These are phyloP conservation scores for Hysterium pulicare DNA, from an alignment of 2,329 filamentous ascomycete genomes.

Conservation along the genomic window DNA sequence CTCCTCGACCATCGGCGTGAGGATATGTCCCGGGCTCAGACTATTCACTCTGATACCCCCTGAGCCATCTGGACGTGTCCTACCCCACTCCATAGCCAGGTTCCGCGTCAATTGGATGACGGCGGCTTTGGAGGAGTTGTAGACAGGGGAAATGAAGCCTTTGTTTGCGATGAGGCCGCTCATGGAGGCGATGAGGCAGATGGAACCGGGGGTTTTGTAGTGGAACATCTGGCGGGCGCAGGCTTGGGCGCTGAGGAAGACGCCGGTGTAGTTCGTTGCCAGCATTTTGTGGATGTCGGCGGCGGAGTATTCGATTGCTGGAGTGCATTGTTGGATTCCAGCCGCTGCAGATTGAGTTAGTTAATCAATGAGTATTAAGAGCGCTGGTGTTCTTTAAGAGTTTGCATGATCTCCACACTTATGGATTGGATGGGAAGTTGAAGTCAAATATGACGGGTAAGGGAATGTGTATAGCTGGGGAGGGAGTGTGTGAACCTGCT, in stretches of 20 bases:
- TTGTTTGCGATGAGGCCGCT: slow-evolving; percentile 58
- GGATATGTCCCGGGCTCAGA: slow-evolving; percentile 73
- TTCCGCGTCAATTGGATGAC: slow-evolving; percentile 68
- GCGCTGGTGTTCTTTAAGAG: too few species aligned
- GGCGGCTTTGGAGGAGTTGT: slow-evolving; percentile 73
- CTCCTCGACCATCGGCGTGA: slow-evolving; percentile 76
- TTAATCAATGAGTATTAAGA: not conserved
- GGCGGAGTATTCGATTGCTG: slow-evolving; percentile 70
- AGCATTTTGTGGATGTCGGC: slow-evolving; percentile 59
- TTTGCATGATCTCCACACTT: too few species aligned
- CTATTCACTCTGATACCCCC: slow-evolving; percentile 75
- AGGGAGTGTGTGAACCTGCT: slow-evolving; percentile 38
- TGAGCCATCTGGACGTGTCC: slow-evolving; percentile 43
- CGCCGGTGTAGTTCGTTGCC: slow-evolving; percentile 57
- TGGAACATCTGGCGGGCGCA: slow-evolving; percentile 60
- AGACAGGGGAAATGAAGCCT: slow-evolving; percentile 62
- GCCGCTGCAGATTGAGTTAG: slow-evolving; percentile 45
- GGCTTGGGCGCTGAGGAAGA: slow-evolving; percentile 59
- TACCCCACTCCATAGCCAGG: slow-evolving; percentile 65
- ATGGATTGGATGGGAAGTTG: not conserved
- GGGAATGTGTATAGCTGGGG: too few species aligned
- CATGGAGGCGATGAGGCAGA: slow-evolving; percentile 61
- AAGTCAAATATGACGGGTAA: not conserved
- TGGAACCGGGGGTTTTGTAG: slow-evolving; percentile 55
- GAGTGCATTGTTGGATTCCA: slow-evolving; percentile 73